Base-by-base conservation (phyloP, 306 rosid species). In the Dryas octopetala region DNA sequence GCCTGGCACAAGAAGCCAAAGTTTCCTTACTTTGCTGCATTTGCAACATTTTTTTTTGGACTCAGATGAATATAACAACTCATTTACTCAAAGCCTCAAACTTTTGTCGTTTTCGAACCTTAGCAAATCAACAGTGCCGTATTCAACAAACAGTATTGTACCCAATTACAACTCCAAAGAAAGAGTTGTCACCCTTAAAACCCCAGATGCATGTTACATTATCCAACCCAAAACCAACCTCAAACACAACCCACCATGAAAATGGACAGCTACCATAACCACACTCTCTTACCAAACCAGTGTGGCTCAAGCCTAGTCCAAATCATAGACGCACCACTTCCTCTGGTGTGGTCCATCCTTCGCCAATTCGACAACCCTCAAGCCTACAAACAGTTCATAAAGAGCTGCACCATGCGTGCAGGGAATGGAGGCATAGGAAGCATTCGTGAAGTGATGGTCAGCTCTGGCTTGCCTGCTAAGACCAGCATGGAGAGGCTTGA, bases 341-440 rank as follows among this genome's bases (percentile, higher is more conserved):
- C 79, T 11, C 32, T 76, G 16, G 93, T 90, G 0, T 88, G 92
- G 97, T 83, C 93, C 73, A 45, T 90, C 12, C 79, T 90, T 16
- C 81, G 91, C 70, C 87, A 81, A 17, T 92, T 92, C 57, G 90
- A 85, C 62, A 32, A 74, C 19, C 92, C 93, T 48, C 83, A 85
- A 40, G 77, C 81, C 3, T 92, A 88, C 88, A 87, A 88, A 78
- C 82, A 16, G 48, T 87, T 92, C 46, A 53, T 90, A 1, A 84
- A 43, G 83, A 83, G 71, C 5, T 88, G 97, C 88, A 76, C 26
- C 58, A 9, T 88, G 75, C 64, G 79, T 12, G 32, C 40, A 0
- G 93, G 93, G 1, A 45, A 79, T 13, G 91, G 93, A 5, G 87
- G 84, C 64, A 66, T 78, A 2, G 91, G 97, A 6, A 89, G 86